These are phyloP conservation scores for Candida ponderosae DNA, from an alignment of 805 yeast genomes.

Conservation along the genomic window DNA sequence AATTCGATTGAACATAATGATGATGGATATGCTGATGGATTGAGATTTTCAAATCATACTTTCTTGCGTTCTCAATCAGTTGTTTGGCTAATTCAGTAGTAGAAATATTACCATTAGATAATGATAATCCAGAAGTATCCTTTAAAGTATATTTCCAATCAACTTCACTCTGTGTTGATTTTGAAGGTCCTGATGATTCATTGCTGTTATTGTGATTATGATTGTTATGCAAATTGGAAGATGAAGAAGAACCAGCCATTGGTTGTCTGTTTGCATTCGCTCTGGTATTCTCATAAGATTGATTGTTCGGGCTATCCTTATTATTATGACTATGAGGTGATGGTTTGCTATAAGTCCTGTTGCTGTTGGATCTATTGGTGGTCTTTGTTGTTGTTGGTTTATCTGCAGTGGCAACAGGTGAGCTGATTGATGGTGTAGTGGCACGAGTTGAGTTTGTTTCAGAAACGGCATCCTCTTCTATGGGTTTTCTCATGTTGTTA, in stretches of 20 bases:
- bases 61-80: constrained; percentile 53
- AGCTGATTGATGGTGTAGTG: neutral
- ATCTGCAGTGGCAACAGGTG: no score
- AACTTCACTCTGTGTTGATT: constrained; percentile 24
- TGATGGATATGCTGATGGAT: constrained; percentile 85
- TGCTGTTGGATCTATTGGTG: no score
- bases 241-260: constrained; percentile 5
- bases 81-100: constrained; percentile 47
- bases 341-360: no score
- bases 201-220: no score
- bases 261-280: neutral
- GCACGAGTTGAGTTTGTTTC: constrained; percentile 1
- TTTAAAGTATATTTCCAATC: constrained; percentile 60
- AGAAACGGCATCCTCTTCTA: neutral
- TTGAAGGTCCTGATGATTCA: constrained; percentile 9
- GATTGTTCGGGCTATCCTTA: no score
- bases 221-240: constrained; percentile 1
- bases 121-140: constrained; percentile 36
- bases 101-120: constrained; percentile 43
- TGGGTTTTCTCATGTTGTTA: constrained; percentile 1
- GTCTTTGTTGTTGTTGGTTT: no score
- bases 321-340: no score
- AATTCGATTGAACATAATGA: constrained; percentile 40
- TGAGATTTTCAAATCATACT: constrained; percentile 49
- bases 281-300: no score